Base-by-base conservation (phyloP, 768 basidiomycete species). In the Serendipita sp. region DNA sequence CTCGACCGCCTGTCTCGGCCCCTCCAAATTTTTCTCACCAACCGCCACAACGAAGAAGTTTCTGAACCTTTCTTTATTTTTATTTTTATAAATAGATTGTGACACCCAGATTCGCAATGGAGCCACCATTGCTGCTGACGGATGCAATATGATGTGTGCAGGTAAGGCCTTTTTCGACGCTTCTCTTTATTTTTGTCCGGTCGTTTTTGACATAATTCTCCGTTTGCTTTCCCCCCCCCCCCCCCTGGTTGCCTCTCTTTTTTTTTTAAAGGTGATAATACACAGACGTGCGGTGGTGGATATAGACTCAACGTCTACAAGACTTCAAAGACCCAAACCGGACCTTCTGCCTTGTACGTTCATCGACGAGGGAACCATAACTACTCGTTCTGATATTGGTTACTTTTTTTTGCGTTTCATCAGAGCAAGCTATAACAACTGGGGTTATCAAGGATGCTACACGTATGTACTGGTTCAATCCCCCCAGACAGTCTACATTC, bases 121-220 rank as follows among this genome's bases (percentile, higher is more conserved):
- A 10, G 80, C 76, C 1, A 73, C 77, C 3, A 77, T 74, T 51
- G 77, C 80, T 7, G 72, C 79, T 38, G 3, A 4, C 66, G 86
- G 52, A 4, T 89, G 87, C 70, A 80, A 79, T 70, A 79, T 79
- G 74, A 70, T 80, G 7, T 89, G 87, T 71, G 76, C 78, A 1
- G 87, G 86, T 16, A 85, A 69, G n/a, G 52, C 81, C 3, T 23
- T 23, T 23, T 23, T 23, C 23, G 23, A 23, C 23, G 23, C 23
- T 23, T 23, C 23, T 23, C 23, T 23, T 23, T 23, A 23, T 23
- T 23, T 23, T n/a, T n/a, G n/a, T 23, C 23, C 23, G 1, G 23
- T 23, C 23, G 23, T 23, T 23, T 23, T 1, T 23, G 23, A 23
- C 23, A 23, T 23, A 23, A 23, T 23, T 23, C 23, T 23, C 23